Base-by-base conservation (phyloP, 1,284 basidiomycete species). In the Hymenochaete sp. region DNA sequence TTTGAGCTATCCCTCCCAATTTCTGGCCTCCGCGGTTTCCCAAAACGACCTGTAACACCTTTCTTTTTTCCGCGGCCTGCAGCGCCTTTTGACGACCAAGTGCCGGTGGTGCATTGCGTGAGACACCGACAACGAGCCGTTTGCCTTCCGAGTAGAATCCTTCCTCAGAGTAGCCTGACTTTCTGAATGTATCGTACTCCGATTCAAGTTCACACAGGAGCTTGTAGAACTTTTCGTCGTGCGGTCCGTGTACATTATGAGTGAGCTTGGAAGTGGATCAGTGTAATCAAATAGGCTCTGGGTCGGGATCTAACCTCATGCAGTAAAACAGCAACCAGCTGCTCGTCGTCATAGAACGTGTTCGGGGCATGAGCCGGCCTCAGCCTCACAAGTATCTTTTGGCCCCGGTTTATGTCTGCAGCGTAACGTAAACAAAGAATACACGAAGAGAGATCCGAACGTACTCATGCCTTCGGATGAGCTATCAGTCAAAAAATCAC, bases 181-280 rank as follows among this genome's bases (percentile, higher is more conserved):
- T 67, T 53, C 79, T 79, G 6, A 93, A 70, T 1, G 72, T 75
- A 44, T 85, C 81, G 56, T 80, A 91, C 62, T 93, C 90, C 42
- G 89, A 81, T 56, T 91, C 81, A 3, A 95, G 68, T 18, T 70
- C 73, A 7, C 75, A 70, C 1, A 93, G 74, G 48, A 82, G 77
- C 51, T 83, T 84, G 68, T 92, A 91, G 58, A 85, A 86, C 44
- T 73, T 73, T 21, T 86, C 80, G 54, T 93, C 85, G 56, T 93
- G 91, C 2, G 88, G 83, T 1, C 87, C 86, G 58, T 89, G 85
- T 4, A 84, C 77, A 57, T 89, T 93, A 59, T 93, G 91, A 0
- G 89, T 85, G 26, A 93, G 78, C 83, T 90, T 49, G 11, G 27
- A 32, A 19, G 38, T 24, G 11, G 9, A 18, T 31, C 14, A 14